These are phyloP conservation scores for Pinus taeda DNA, from an alignment of 75 land plant genomes.

Conservation along the genomic window DNA sequence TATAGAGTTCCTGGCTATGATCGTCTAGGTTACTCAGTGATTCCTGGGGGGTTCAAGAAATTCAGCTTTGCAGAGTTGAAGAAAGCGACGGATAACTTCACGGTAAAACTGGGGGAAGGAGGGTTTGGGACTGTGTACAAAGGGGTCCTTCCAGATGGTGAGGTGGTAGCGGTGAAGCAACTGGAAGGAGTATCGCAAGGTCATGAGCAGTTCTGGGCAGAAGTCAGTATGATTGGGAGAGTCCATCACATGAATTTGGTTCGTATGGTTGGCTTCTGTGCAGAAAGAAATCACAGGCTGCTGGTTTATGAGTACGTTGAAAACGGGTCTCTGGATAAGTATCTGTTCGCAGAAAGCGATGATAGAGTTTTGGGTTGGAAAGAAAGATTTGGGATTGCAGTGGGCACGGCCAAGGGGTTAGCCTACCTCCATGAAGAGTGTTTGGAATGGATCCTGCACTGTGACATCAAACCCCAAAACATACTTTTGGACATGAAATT, in stretches of 20 bases:
- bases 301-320: neutral
- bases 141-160: neutral
- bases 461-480: no score
- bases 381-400: constrained; percentile 6
- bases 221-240: no score
- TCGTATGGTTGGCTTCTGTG: no score
- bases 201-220: no score
- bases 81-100: constrained; percentile 16
- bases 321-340: constrained; percentile 1
- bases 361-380: constrained; percentile 15
- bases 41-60: neutral
- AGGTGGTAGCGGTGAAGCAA: no score
- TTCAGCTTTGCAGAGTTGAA: neutral
- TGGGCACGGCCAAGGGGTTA: constrained; percentile 27
- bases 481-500: no score
- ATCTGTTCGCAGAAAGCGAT: neutral
- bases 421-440: constrained; percentile 26
- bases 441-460: no score
- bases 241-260: no score
- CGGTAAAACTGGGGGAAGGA: constrained; percentile 12
- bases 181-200: no score
- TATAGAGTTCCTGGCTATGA: neutral
- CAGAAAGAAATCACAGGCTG: neutral
- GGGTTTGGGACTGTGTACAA: constrained; percentile 15
- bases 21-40: neutral